Conservation (phyloP, 1,139 yeast species). For the Suhomyces maxii region DNA sequence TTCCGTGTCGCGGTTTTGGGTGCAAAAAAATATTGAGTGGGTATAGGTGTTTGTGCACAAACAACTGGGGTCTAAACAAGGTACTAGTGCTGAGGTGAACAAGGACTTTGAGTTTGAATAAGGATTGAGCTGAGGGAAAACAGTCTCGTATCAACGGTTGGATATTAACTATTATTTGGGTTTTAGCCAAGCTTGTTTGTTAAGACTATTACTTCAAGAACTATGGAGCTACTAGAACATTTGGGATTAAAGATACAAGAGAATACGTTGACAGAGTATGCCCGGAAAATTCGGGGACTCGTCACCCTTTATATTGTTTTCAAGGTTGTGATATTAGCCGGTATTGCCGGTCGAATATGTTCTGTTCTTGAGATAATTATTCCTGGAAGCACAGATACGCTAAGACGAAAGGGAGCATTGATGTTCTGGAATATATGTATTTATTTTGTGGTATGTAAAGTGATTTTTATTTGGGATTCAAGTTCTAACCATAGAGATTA, state of each 20-base stretch:
- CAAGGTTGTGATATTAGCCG: not conserved
- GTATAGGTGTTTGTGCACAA: not conserved
- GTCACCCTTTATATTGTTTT: not conserved
- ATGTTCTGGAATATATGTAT: slow-evolving; percentile 40
- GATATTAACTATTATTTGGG: too few relatives aligned
- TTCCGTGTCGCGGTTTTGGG: slow-evolving; percentile 1
- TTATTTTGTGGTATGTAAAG: slow-evolving; percentile 31
- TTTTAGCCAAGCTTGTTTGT: too few relatives aligned
- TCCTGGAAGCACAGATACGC: slow-evolving; percentile 29
- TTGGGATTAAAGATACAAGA: slow-evolving; percentile 17
- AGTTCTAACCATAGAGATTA: slow-evolving; percentile 24
- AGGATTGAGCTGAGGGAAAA: too few relatives aligned
- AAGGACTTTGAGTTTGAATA: too few relatives aligned
- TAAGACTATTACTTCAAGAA: not conserved
- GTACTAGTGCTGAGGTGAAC: too few relatives aligned
- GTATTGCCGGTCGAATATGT: not conserved
- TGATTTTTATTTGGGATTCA: not conserved
- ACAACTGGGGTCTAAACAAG: too few relatives aligned
- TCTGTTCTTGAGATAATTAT: slow-evolving; percentile 13
- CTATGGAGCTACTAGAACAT: slow-evolving; percentile 26
- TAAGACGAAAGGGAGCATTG: slow-evolving; percentile 23
- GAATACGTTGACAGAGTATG: not conserved
- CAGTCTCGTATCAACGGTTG: too few relatives aligned
- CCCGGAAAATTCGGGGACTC: not conserved
- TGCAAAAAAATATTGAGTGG: slow-evolving; percentile 1